Conservation (phyloP, 108 stramenopile genomes). For the Aurantiochytrium sp. region DNA sequence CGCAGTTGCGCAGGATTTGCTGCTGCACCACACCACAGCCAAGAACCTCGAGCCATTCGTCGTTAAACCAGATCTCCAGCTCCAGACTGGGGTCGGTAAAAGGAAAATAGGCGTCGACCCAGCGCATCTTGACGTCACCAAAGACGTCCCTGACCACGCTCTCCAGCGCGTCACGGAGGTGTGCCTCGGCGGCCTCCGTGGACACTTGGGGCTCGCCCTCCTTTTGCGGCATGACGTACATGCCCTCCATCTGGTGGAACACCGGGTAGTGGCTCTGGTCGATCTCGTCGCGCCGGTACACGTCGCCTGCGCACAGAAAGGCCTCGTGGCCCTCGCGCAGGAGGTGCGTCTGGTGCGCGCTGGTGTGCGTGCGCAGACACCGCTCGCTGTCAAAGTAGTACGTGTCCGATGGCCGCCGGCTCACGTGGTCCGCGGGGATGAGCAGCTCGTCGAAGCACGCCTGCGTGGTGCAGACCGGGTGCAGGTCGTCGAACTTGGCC, state of each 20-base stretch:
- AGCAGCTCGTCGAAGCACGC: constrained; percentile 64
- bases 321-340: constrained; percentile 64
- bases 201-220: constrained; percentile 46
- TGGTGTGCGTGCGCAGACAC: constrained; percentile 87
- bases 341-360: constrained; percentile 82
- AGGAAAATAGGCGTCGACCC: constrained; percentile 82
- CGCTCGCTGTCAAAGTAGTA: constrained; percentile 74
- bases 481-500: constrained; percentile 47
- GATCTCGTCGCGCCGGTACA: constrained; percentile 90
- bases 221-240: constrained; percentile 64
- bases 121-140: constrained; percentile 70
- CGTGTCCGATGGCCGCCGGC: constrained; percentile 76
- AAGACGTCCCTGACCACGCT: constrained; percentile 71
- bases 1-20: constrained; percentile 68
- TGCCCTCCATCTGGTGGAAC: constrained; percentile 95
- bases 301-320: constrained; percentile 84
- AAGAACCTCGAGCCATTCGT: constrained; percentile 90
- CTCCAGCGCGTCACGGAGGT: constrained; percentile 71
- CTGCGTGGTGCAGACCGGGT: constrained; percentile 63
- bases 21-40: constrained; percentile 89
- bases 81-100: constrained; percentile 90
- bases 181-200: constrained; percentile 38
- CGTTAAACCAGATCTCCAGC: constrained; percentile 83
- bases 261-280: constrained; percentile 89
- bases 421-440: constrained; percentile 83